A percentile compares a stretch with the other conserved stretches of the same genome.
These are phyloP conservation scores for Apophysomyces trapeziformis DNA, from an alignment of 371 early-diverging fungal species.

Conservation along the genomic window DNA sequence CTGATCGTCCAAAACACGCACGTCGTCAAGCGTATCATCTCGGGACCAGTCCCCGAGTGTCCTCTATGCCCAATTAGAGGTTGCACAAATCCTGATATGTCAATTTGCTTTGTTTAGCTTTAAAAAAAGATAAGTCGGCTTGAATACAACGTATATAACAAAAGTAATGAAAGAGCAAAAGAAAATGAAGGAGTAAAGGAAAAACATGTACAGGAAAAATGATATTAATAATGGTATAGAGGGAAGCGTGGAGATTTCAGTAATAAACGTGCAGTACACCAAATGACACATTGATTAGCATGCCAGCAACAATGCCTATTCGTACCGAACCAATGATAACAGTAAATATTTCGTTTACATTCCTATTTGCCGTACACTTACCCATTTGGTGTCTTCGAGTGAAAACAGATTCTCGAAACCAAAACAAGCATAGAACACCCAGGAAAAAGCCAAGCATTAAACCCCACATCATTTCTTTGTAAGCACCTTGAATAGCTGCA, in stretches of 20 bases:
- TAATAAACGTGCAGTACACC: slow-evolving; percentile 55
- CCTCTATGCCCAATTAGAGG: too few relatives aligned
- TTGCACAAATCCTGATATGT: too few relatives aligned
- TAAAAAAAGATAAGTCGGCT: too few relatives aligned
- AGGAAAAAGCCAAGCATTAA: slow-evolving; percentile 66
- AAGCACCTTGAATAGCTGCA: slow-evolving; percentile 50
- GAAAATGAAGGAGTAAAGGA: background rate
- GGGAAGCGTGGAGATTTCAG: slow-evolving; percentile 15
- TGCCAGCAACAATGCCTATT: slow-evolving; percentile 60
- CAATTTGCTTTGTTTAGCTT: too few relatives aligned
- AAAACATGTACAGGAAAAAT: background rate
- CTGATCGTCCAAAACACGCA: too few relatives aligned
- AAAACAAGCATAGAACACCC: slow-evolving; percentile 63
- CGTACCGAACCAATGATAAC: background rate
- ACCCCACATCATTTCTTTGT: slow-evolving; percentile 65
- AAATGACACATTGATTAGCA: slow-evolving; percentile 63
- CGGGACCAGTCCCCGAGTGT: too few relatives aligned
- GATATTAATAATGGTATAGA: slow-evolving; percentile 13
- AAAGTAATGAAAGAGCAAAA: background rate
- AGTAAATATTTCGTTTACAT: background rate
- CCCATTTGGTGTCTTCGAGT: slow-evolving; percentile 68
- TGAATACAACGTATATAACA: background rate
- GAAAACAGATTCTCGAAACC: slow-evolving; percentile 69
- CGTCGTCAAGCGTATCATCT: too few relatives aligned
- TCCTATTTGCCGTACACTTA: slow-evolving; percentile 21